Base-by-base conservation (phyloP, 176 grass and related monocot species). In the Lolium multiflorum region DNA sequence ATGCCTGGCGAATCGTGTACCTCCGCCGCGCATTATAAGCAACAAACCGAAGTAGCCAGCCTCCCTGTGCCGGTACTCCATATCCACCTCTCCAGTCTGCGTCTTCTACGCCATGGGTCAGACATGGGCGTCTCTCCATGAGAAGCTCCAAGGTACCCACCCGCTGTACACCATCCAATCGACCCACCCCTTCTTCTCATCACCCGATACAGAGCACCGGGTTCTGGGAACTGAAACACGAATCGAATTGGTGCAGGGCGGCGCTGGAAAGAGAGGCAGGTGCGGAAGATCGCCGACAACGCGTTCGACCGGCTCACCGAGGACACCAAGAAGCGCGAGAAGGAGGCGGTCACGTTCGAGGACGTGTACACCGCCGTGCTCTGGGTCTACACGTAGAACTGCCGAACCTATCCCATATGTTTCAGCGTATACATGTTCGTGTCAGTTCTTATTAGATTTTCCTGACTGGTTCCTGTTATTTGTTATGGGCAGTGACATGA, bases 361-460 rank as follows among this genome's bases (percentile, higher is more conserved):
- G 88, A 95, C 70, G 89, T 98, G 78, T 95, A 98, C 84, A 94
- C 96, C 87, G 92, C 97, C 86, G 94, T 99, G 76, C 97, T 99
- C 68, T 89, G 88, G 79, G 92, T 96, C 69, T 99, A 99, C 92
- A 99, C 96, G 97, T 99, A 94, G 59, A n/a, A 4, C 37, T 14
- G 1, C 71, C 1, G 7, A 14, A 8, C 8, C 10, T n/a, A 70
- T 65, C 68, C 12, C 62, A 1, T 16, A 0, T 48, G 4, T 86
- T 39, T 6, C 71, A 1, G 22, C 66, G 60, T 35, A 44, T 43
- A 4, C 60, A 13, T 67, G 11, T 43, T 41, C 15, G 0, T 79
- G 20, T 15, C 3, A 8, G 10, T 51, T 46, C 13, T 71, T 28
- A 1, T 6, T 20, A n/a, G 44, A 1, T 77, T 26, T 81, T 28